Percentiles rank a stretch among this genome's conserved stretches.
These are phyloP conservation scores for Withania somnifera DNA, from an alignment of 305 asterid species.

Conservation along the genomic window DNA sequence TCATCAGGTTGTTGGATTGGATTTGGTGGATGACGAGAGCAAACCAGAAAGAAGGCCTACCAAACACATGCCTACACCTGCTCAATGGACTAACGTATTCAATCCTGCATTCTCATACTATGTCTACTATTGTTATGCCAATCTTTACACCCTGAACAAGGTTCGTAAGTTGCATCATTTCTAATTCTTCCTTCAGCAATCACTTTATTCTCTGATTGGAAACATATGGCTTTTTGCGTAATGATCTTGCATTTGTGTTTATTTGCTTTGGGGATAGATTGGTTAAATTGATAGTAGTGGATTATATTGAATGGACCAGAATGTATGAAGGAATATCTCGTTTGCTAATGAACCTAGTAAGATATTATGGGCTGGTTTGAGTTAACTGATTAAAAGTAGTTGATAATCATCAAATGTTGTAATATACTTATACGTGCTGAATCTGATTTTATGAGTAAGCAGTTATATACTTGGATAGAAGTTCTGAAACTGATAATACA, in stretches of 20 bases:
- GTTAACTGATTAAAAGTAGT: neutral
- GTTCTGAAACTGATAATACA: neutral
- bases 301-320: neutral
- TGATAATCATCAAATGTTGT: neutral
- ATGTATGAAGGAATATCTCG: neutral
- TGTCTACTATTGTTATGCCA: constrained; percentile 91
- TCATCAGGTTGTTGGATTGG: constrained; percentile 88
- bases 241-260: neutral
- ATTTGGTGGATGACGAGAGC: constrained; percentile 98
- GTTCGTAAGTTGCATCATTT: constrained; percentile 19
- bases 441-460: neutral
- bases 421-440: neutral
- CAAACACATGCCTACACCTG: constrained; percentile 97
- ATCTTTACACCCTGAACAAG: constrained; percentile 90
- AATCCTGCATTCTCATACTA: constrained; percentile 94
- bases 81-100: constrained; percentile 85
- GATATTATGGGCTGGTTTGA: neutral
- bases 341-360: neutral
- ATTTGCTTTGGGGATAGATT: neutral
- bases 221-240: neutral
- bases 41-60: constrained; percentile 99
- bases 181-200: neutral
- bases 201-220: neutral
- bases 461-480: neutral
- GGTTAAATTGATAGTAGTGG: neutral